These are phyloP conservation scores for Monosporascus sp. DNA, from an alignment of 2,329 filamentous ascomycete species.

Conservation along the genomic window DNA sequence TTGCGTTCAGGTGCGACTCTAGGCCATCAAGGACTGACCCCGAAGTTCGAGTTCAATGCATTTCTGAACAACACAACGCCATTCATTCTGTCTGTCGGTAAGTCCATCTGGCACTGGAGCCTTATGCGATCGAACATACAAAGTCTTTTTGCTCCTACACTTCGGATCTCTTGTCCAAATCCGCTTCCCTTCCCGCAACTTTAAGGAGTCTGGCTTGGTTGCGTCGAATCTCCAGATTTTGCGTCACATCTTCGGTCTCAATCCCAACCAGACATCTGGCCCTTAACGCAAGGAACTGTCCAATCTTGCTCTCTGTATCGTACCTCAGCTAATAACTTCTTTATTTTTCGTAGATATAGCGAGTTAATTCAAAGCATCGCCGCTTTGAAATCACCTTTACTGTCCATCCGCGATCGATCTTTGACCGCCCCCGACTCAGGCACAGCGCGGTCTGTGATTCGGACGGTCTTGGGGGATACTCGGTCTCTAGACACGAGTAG, in stretches of 20 bases:
- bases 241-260: slow-evolving; percentile 11
- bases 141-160: slow-evolving; percentile 13
- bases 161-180: neutral
- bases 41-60: slow-evolving; percentile 26
- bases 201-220: slow-evolving; percentile 9
- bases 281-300: slow-evolving; percentile 4
- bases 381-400: slow-evolving; percentile 1
- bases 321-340: slow-evolving; percentile 10
- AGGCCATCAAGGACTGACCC: slow-evolving; percentile 13
- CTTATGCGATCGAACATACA: slow-evolving; percentile 31
- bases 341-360: slow-evolving; percentile 5
- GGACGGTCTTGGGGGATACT: slow-evolving; percentile 3
- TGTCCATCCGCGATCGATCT: slow-evolving; percentile 18
- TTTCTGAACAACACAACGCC: slow-evolving; percentile 27
- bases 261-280: slow-evolving; percentile 6
- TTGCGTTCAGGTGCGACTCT: slow-evolving; percentile 20
- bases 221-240: slow-evolving; percentile 6
- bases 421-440: slow-evolving; percentile 11
- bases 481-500: slow-evolving; percentile 5
- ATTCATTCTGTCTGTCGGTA: slow-evolving; percentile 29
- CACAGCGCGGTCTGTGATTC: slow-evolving; percentile 6
- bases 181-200: slow-evolving; percentile 8
- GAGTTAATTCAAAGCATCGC: slow-evolving; percentile 8
- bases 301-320: slow-evolving; percentile 3
- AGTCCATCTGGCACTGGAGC: slow-evolving; percentile 26